phyloP scores from a whole-genome alignment of 495 filamentous ascomycete genomes.

The Xeromyces bisporus region DNA sequence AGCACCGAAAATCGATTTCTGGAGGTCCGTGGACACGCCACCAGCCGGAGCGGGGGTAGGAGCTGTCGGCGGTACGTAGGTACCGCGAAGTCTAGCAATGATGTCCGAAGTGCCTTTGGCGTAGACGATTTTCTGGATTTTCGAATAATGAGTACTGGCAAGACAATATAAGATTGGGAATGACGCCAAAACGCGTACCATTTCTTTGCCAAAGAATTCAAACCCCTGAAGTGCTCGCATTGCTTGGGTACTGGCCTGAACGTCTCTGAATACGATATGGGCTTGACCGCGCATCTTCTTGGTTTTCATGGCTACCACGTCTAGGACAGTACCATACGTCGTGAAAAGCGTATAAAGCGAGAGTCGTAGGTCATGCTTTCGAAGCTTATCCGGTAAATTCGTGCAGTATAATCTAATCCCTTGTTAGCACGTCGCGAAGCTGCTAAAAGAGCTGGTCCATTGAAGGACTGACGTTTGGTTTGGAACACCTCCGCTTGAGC shows the following conservation, averaged over 20 bases:
- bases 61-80: slow-evolving; percentile 48
- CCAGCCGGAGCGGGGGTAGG: slow-evolving; percentile 23
- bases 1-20: slow-evolving; percentile 66
- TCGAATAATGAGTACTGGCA: too few relatives aligned
- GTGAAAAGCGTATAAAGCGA: slow-evolving; percentile 85
- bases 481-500: too few relatives aligned
- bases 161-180: too few relatives aligned
- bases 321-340: slow-evolving; percentile 83
- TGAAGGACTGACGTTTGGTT: too few relatives aligned
- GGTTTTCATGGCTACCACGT: slow-evolving; percentile 81
- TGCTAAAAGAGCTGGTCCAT: too few relatives aligned
- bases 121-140: slow-evolving; percentile 63
- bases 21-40: slow-evolving; percentile 48
- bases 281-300: slow-evolving; percentile 88
- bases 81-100: slow-evolving; percentile 80
- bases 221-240: slow-evolving; percentile 77
- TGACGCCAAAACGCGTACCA: slow-evolving; percentile 50
- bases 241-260: slow-evolving; percentile 73
- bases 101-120: slow-evolving; percentile 73
- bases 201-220: slow-evolving; percentile 70
- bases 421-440: slow-evolving; percentile 18
- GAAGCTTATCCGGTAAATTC: slow-evolving; percentile 73
- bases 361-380: slow-evolving; percentile 66
- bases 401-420: slow-evolving; percentile 58
- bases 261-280: slow-evolving; percentile 77